Conservation (phyloP, 2,329 filamentous ascomycete species). For the Bipolaris cookei region DNA sequence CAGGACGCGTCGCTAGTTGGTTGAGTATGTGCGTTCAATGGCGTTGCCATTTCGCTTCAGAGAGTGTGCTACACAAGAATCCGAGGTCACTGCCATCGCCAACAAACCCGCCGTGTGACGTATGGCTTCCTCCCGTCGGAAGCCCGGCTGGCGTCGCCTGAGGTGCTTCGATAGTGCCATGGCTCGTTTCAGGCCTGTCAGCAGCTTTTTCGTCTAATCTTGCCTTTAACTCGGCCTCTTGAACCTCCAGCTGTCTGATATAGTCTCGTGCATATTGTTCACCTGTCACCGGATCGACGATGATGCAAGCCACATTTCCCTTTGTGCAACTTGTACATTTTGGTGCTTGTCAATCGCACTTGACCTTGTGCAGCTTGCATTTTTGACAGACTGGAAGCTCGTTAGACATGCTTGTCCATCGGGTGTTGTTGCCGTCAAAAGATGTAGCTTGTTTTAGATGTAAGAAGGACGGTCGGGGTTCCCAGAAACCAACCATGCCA, state of each 20-base stretch:
- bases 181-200: not conserved
- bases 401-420: too few relatives aligned
- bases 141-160: slow-evolving; percentile 3
- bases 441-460: too few relatives aligned
- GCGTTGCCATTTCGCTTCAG: slow-evolving; percentile 21
- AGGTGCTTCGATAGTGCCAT: not conserved
- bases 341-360: slow-evolving; percentile 12
- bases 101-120: slow-evolving; percentile 12
- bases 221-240: slow-evolving; percentile 10
- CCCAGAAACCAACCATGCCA: too few relatives aligned
- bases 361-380: slow-evolving; percentile 24
- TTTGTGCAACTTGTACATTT: slow-evolving; percentile 24
- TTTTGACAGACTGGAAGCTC: slow-evolving; percentile 22
- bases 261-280: slow-evolving; percentile 23
- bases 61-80: slow-evolving; percentile 23
- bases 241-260: slow-evolving; percentile 19
- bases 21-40: slow-evolving; percentile 18
- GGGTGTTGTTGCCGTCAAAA: too few relatives aligned
- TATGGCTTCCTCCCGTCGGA: not conserved
- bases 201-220: not conserved
- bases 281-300: slow-evolving; percentile 19
- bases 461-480: too few relatives aligned
- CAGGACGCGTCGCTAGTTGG: slow-evolving; percentile 20
- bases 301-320: slow-evolving; percentile 21
- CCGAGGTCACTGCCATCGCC: slow-evolving; percentile 26